phyloP scores from a whole-genome alignment of 345 rosid species.

The Citrus cavaleriei region DNA sequence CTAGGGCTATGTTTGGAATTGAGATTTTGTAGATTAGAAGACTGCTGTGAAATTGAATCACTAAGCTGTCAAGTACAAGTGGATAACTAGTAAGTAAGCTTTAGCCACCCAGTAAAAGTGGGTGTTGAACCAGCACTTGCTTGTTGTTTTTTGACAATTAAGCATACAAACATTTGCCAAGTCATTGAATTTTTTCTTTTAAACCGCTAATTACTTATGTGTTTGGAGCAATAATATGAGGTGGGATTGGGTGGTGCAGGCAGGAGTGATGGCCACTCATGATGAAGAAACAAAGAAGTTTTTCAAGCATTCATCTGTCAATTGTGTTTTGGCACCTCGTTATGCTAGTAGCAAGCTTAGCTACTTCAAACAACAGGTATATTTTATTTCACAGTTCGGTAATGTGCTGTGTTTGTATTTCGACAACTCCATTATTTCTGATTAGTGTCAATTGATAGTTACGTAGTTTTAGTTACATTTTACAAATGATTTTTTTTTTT shows the following conservation, averaged over 20 bases:
- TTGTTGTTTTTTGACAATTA: neutral
- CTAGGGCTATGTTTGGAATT: neutral
- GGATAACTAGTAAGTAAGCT: neutral
- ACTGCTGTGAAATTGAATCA: neutral
- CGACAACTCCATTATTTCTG: neutral
- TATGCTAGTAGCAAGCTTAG: conserved; percentile 87
- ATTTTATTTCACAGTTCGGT: conserved; percentile 11
- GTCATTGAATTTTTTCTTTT: neutral
- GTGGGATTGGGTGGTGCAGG: conserved; percentile 41
- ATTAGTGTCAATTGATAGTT: neutral
- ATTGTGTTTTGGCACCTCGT: conserved; percentile 86
- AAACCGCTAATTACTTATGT: neutral
- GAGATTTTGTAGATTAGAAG: neutral
- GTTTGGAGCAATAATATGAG: neutral
- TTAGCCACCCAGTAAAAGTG: neutral
- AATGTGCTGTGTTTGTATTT: neutral
- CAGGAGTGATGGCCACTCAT: conserved; percentile 85
- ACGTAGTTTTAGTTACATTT: neutral
- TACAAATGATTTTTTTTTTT: neutral
- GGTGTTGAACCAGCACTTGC: neutral
- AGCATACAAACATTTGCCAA: neutral
- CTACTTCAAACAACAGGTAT: conserved; percentile 72
- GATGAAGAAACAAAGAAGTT: conserved; percentile 91
- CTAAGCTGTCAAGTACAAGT: neutral
- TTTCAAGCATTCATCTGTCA: conserved; percentile 94